These are phyloP conservation scores for Cryphonectria naterciae DNA, from an alignment of 2,329 filamentous ascomycete species.

Conservation along the genomic window DNA sequence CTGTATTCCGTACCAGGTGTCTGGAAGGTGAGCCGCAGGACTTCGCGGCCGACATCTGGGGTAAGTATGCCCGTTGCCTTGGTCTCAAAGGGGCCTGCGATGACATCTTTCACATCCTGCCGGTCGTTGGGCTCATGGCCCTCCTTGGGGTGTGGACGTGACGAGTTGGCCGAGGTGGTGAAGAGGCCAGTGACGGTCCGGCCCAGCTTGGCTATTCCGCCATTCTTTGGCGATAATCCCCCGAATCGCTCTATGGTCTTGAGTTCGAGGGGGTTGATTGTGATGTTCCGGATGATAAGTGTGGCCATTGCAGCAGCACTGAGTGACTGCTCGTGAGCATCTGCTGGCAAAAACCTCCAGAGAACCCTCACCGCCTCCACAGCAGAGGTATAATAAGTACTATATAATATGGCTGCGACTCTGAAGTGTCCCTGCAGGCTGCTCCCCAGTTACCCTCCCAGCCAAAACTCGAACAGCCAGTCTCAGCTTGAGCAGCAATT, in stretches of 20 bases:
- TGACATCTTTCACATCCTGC: slow-evolving; percentile 62
- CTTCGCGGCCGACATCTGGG: slow-evolving; percentile 62
- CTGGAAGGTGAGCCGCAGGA: slow-evolving; percentile 76
- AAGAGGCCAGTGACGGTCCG: slow-evolving; percentile 48
- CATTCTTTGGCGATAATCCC: not conserved
- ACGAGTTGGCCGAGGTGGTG: slow-evolving; percentile 46
- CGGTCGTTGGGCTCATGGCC: slow-evolving; percentile 43
- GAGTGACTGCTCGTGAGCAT: not conserved
- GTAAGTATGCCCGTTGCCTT: slow-evolving; percentile 64
- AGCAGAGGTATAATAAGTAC: not conserved
- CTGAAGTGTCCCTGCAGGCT: not conserved
- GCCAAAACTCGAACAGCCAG: not conserved
- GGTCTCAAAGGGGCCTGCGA: slow-evolving; percentile 70
- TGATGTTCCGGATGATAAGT: slow-evolving; percentile 29
- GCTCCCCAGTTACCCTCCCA: not conserved
- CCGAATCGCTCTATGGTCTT: slow-evolving; percentile 26
- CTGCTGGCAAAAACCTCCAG: not conserved
- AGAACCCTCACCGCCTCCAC: not conserved
- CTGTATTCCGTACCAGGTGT: slow-evolving; percentile 55
- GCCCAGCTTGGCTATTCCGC: slow-evolving; percentile 26
- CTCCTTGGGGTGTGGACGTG: slow-evolving; percentile 31
- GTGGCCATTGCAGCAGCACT: slow-evolving; percentile 23
- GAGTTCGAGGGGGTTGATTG: slow-evolving; percentile 25
- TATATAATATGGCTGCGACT: not conserved
- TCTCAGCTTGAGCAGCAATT: not conserved